Evolutionary conservation across 2,329 filamentous ascomycete genomes (phyloP), one percentile per base, ranked within the genome.

Genomic region (Mycosphaerella sp.): DNA sequence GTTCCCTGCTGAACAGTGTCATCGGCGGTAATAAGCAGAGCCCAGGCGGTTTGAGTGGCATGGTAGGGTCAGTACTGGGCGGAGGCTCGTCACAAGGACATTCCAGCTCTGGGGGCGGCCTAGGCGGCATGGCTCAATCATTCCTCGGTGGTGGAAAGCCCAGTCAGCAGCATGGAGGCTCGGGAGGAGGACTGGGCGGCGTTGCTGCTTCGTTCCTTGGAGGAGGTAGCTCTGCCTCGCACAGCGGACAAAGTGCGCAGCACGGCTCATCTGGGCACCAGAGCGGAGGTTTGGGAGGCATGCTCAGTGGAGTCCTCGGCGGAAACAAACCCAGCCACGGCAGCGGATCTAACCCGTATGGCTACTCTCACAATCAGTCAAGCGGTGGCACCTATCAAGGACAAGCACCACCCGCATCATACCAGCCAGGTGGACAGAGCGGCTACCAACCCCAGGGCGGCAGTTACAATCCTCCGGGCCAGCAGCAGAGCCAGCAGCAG

Each of bases 381-480:
- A 61, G 61, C 32, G 58, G 60, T 12, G 67, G 68, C 23, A 67
- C 67, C 45, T 73, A 72, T 54, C 63, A 61, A 23, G 70, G 70
- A 23, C 61, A 66, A 26, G 69, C 69, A 36, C 70, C 70, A 10
- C 63, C 70, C 14, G 54, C 63, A 10, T 63, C 66, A 6, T 73
- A 73, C 55, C 66, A 69, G 48, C 59, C 65, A 26, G 48, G 60
- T 23, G 59, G 54, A n/a, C 59, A 61, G 38, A 56, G 58, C 34
- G 54, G 50, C 12, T 61, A 62, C 47, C 57, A 58, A 17, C 55
- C 60, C 36, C 60, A 63, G 12, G 45, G 53, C 21, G 57, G 62
- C 23, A 57, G 58, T 8, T 62, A 66, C 52, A 56, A 58, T 34
- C 45, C 59, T 32, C 55, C 59, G 3, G 57, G 57, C 17, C 56